Conservation (phyloP, 257 asterid genomes). For the Echium plantagineum region DNA sequence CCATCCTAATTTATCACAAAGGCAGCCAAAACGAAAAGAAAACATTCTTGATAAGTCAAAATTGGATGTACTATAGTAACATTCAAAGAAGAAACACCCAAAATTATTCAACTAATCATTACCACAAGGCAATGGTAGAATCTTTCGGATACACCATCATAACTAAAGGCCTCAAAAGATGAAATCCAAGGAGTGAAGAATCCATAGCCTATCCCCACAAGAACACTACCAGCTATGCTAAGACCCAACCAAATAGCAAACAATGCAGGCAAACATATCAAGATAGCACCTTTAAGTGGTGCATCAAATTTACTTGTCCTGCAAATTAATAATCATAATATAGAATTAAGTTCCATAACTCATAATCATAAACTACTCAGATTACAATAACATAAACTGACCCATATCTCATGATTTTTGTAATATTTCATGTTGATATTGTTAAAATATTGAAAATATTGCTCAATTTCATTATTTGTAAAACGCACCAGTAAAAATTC, state of each 20-base stretch:
- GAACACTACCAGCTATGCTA: conserved; percentile 65
- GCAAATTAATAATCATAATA: conserved; percentile 9
- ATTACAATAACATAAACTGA: conserved; percentile 1
- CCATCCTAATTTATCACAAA: conserved; percentile 46
- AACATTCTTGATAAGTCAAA: neutral
- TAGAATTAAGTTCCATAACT: neutral
- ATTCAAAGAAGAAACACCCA: neutral
- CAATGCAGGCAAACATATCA: conserved; percentile 66
- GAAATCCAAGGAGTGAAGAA: conserved; percentile 92
- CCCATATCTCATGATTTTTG: too few relatives aligned
- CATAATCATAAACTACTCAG: neutral
- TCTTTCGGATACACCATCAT: conserved; percentile 41
- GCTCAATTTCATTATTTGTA: too few relatives aligned
- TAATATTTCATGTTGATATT: too few relatives aligned
- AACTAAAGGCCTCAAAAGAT: conserved; percentile 81
- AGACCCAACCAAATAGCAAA: conserved; percentile 80
- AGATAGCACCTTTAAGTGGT: conserved; percentile 60
- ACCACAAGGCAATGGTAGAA: conserved; percentile 71
- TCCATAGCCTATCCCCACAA: conserved; percentile 85
- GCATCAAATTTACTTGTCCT: conserved; percentile 72
- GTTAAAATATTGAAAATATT: too few relatives aligned
- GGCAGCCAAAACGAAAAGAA: neutral
- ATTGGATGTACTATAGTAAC: neutral
- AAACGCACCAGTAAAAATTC: too few relatives aligned
- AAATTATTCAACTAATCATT: conserved; percentile 1